Evolutionary conservation across 2,329 filamentous ascomycete genomes (phyloP).

Genomic region (Botrytis sinoallii): DNA sequence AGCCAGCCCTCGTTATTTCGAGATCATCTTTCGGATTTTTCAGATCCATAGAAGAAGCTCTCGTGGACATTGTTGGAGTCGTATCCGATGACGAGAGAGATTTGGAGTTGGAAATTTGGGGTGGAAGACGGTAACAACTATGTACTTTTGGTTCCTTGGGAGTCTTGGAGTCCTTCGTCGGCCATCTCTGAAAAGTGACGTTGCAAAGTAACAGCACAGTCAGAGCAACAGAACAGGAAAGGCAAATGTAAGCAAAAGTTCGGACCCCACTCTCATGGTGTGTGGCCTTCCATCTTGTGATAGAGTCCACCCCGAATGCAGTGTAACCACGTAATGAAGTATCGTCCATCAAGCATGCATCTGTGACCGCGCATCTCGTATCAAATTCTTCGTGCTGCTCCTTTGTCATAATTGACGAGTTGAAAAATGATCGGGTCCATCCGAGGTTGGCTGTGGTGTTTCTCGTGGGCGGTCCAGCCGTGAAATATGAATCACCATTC

Average conservation of each 20-base stretch:
- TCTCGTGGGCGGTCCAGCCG: conserved; percentile 43
- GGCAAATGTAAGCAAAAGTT: conserved; percentile 15
- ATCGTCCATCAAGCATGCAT: conserved; percentile 38
- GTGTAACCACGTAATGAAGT: conserved; percentile 23
- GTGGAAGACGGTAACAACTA: conserved; percentile 6
- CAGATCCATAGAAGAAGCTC: neutral
- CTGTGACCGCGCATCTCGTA: conserved; percentile 33
- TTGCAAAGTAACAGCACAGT: conserved; percentile 7
- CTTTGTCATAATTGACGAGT: conserved; percentile 43
- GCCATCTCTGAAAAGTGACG: conserved; percentile 8
- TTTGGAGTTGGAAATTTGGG: conserved; percentile 3
- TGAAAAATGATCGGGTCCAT: conserved; percentile 49
- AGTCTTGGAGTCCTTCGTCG: conserved; percentile 3
- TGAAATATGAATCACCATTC: conserved; percentile 43
- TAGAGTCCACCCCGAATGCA: conserved; percentile 18
- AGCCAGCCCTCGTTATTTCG: neutral
- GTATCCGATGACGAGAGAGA: neutral
- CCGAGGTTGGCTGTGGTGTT: conserved; percentile 42
- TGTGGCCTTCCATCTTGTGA: conserved; percentile 20
- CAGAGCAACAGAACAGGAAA: conserved; percentile 11
- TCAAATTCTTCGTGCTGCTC: conserved; percentile 33
- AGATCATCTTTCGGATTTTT: neutral
- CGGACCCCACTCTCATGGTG: conserved; percentile 16
- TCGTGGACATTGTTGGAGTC: neutral
- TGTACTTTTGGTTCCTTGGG: conserved; percentile 2